phyloP scores from a whole-genome alignment of 352 stramenopile genomes.

The Paralagenidium karlingii region DNA sequence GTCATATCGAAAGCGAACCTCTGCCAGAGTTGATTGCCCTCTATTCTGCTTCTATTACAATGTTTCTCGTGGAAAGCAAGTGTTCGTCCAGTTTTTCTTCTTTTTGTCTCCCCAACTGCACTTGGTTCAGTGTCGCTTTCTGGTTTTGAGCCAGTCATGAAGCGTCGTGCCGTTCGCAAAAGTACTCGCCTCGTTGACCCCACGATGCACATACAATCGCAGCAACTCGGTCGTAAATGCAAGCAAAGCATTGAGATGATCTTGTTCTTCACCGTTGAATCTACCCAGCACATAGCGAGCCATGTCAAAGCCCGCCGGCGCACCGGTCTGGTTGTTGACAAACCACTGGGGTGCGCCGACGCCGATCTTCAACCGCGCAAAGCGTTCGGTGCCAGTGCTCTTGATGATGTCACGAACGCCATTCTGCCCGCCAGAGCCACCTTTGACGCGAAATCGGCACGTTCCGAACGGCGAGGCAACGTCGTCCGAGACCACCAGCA shows the following conservation, averaged over 20 bases:
- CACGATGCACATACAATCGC: constrained; percentile 67
- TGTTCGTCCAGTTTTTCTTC: too few relatives aligned
- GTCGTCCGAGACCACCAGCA: constrained; percentile 75
- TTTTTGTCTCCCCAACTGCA: not conserved
- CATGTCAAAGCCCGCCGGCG: constrained; percentile 64
- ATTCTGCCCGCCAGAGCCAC: constrained; percentile 67
- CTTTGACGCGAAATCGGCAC: constrained; percentile 71
- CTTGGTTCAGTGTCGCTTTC: too few relatives aligned
- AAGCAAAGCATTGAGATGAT: constrained; percentile 45
- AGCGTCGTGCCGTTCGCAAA: constrained; percentile 76
- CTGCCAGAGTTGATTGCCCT: too few relatives aligned
- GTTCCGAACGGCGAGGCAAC: constrained; percentile 70
- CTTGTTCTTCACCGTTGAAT: constrained; percentile 70
- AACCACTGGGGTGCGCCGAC: constrained; percentile 75
- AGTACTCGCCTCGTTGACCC: constrained; percentile 49
- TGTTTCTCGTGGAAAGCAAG: too few relatives aligned
- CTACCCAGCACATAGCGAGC: constrained; percentile 70
- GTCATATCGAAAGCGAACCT: too few relatives aligned
- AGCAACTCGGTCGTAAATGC: constrained; percentile 65
- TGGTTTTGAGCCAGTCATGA: constrained; percentile 23
- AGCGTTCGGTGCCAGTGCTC: constrained; percentile 62
- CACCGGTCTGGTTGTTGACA: constrained; percentile 36
- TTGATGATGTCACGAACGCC: constrained; percentile 80
- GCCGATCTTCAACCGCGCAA: constrained; percentile 72
- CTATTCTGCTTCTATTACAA: too few relatives aligned